These are phyloP conservation scores for Mortierella sp. DNA, from an alignment of 371 early-diverging fungal genomes.

Conservation along the genomic window DNA sequence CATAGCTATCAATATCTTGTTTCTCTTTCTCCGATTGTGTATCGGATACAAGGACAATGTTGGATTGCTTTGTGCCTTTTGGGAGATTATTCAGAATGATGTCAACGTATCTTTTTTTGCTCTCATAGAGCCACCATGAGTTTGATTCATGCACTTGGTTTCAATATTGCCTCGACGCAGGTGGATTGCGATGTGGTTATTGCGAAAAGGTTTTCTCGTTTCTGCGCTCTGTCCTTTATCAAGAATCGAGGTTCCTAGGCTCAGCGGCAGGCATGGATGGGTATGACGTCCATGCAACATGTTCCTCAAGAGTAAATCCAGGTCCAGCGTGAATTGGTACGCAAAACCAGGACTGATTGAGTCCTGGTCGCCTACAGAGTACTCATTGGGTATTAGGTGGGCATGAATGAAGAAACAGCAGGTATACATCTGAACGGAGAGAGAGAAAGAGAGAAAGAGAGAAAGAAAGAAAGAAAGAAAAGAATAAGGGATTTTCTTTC, in stretches of 20 bases:
- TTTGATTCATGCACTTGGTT: constrained; percentile 21
- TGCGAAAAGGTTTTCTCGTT: constrained; percentile 18
- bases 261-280: constrained; percentile 34
- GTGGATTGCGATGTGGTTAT: constrained; percentile 51
- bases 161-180: constrained; percentile 50
- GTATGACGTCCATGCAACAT: constrained; percentile 12
- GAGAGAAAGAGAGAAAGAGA: neutral
- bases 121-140: constrained; percentile 19
- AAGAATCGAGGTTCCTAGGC: constrained; percentile 39
- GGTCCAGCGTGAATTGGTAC: constrained; percentile 35
- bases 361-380: constrained; percentile 35
- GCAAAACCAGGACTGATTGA: constrained; percentile 52
- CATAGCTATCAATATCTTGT: constrained; percentile 40
- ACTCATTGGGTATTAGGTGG: constrained; percentile 14
- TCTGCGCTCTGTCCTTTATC: constrained; percentile 25
- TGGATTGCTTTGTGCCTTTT: constrained; percentile 7
- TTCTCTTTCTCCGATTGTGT: constrained; percentile 44
- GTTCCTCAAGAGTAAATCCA: constrained; percentile 15
- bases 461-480: neutral
- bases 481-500: neutral
- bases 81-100: constrained; percentile 16
- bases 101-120: constrained; percentile 43
- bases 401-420: constrained; percentile 1
- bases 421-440: neutral
- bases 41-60: constrained; percentile 51